phyloP scores from a whole-genome alignment of 1,284 basidiomycete genomes.

The Tremellales sp. region DNA sequence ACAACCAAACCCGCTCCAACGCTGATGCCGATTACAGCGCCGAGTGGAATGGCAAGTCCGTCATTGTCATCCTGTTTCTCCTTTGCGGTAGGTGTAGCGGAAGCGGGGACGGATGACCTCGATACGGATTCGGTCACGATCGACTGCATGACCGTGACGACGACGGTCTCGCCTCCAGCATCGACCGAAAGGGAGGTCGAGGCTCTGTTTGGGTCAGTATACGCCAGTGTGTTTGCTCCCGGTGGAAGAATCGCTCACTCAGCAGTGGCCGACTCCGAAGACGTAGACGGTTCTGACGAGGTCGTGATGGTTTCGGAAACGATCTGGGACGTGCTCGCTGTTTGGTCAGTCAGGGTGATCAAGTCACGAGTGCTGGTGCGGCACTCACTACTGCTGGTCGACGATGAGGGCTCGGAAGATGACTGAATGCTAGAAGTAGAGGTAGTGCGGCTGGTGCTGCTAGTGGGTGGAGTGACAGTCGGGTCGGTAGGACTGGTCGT shows the following conservation, averaged over 20 bases:
- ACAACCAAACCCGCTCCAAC: conserved; percentile 41
- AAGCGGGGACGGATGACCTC: conserved; percentile 7
- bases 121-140: conserved; percentile 10
- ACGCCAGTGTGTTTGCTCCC: neutral
- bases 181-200: conserved; percentile 15
- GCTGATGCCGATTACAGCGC: conserved; percentile 45
- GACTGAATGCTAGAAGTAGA: neutral
- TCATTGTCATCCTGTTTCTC: conserved; percentile 5
- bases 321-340: neutral
- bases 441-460: neutral
- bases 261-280: conserved; percentile 1
- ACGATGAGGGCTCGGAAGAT: neutral
- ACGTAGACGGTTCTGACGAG: neutral
- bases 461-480: neutral
- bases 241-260: conserved; percentile 4
- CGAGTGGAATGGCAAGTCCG: conserved; percentile 27
- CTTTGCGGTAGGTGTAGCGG: conserved; percentile 2
- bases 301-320: conserved; percentile 2
- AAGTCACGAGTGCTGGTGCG: neutral
- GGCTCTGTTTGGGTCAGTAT: neutral
- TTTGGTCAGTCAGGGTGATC: neutral
- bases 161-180: conserved; percentile 23
- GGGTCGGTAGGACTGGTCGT: neutral
- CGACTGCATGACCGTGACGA: conserved; percentile 24
- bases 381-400: neutral